Evolutionary conservation across 108 stramenopile genomes (phyloP).

Genomic region (Mediolabrus comicus): DNA sequence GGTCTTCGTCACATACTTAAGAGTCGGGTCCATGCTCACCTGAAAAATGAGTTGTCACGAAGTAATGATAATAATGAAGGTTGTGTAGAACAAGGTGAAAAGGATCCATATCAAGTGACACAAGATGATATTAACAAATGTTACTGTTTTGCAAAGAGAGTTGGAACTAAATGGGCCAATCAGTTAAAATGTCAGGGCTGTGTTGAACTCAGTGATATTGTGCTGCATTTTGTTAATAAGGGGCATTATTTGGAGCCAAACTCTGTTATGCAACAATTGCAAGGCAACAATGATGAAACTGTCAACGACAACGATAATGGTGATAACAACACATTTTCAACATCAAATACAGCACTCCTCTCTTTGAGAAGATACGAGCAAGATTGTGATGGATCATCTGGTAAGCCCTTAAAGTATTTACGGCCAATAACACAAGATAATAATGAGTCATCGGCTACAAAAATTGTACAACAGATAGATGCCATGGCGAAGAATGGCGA

Average conservation of each 20-base stretch:
- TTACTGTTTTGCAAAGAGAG: constrained; percentile 17
- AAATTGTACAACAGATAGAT: constrained; percentile 30
- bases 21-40: background rate
- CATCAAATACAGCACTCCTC: constrained; percentile 20
- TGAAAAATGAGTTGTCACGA: background rate
- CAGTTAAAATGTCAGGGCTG: constrained; percentile 13
- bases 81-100: background rate
- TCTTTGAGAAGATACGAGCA: constrained; percentile 15
- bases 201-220: constrained; percentile 10
- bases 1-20: constrained; percentile 1
- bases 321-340: background rate
- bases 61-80: background rate
- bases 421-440: background rate
- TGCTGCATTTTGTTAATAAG: background rate
- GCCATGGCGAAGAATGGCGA: constrained; percentile 1
- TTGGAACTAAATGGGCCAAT: constrained; percentile 19
- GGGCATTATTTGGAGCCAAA: constrained; percentile 21
- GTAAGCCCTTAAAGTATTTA: constrained; percentile 5
- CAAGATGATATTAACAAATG: constrained; percentile 12
- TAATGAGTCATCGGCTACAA: constrained; percentile 18
- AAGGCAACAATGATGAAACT: background rate
- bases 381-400: constrained; percentile 42
- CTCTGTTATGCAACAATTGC: no score
- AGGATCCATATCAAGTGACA: constrained; percentile 7
- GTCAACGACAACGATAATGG: background rate